These are phyloP conservation scores for Metroxylon sagu DNA, from an alignment of 176 grass and related monocot genomes.

Conservation along the genomic window DNA sequence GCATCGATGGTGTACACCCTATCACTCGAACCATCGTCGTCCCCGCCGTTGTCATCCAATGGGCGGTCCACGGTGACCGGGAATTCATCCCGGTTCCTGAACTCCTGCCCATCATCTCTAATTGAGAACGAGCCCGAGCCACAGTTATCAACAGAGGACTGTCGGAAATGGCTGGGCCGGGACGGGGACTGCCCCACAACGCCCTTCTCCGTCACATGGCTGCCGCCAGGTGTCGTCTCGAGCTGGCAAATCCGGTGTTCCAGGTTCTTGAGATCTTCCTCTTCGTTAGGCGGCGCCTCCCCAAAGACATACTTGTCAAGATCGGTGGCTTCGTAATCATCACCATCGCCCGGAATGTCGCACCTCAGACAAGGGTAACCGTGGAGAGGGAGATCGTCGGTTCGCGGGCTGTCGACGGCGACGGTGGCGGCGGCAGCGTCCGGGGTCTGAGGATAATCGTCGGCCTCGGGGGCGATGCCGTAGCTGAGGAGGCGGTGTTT, in stretches of 20 bases:
- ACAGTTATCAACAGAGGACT: too few relatives aligned
- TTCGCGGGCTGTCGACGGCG: slow-evolving; percentile 20
- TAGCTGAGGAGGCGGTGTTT: slow-evolving; percentile 35
- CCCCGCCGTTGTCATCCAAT: slow-evolving; percentile 20
- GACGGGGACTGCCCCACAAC: not conserved
- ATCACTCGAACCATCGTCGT: slow-evolving; percentile 32
- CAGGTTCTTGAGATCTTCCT: slow-evolving; percentile 3
- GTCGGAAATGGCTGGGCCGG: too few relatives aligned
- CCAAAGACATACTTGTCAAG: slow-evolving; percentile 5
- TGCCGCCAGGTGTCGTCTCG: not conserved
- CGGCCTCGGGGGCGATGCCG: slow-evolving; percentile 48
- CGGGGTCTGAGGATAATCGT: slow-evolving; percentile 5
- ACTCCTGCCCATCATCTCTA: not conserved
- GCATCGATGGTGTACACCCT: slow-evolving; percentile 81
- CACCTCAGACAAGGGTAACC: slow-evolving; percentile 16
- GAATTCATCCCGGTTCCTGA: not conserved
- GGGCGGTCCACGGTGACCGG: slow-evolving; percentile 21
- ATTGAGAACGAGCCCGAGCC: too few relatives aligned
- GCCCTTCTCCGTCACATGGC: slow-evolving; percentile 1
- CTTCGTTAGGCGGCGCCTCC: not conserved
- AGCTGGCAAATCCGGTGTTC: slow-evolving; percentile 9
- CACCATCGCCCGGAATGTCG: not conserved
- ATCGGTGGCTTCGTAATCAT: not conserved
- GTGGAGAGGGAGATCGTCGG: slow-evolving; percentile 1
- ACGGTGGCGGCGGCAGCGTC: not conserved